Base-by-base conservation (phyloP, 169 alveolate genomes). In the Babesia ovata region DNA sequence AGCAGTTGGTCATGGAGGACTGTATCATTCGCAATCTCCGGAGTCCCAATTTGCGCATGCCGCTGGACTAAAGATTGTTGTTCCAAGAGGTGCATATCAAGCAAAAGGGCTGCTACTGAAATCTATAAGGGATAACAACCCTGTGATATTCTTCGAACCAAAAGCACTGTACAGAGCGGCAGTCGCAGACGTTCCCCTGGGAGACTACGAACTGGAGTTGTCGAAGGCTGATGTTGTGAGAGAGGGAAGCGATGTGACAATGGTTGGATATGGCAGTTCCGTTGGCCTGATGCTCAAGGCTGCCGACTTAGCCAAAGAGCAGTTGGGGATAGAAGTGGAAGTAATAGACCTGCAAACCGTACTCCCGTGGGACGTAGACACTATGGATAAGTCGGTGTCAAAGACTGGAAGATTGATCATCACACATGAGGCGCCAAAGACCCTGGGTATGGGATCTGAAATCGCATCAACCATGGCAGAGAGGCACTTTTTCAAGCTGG, bases 1-100 rank as follows among this genome's bases (percentile, higher is more conserved):
- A 29, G 99, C 98, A 21, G 99, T 97, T 26, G 99, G 99, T 9
- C 99, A 97, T 85, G 99, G 99, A 19, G 99, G 98, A 14, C 87
- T 92, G 50, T 97, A 97, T 88, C 99, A 97, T 84, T 94, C 98
- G 39, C 96, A 97, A 86, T 85, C 97, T 45, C 98, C 98, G 46
- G 99, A 97, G 86, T 98, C 98, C 6, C 95, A 93, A 85, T 97
- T 96, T 75, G 98, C 99, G 42, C 99, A 96, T 63, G 95, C 98
- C 39, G 96, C 99, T 8, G 99, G 99, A 39, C 89, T 85, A 24
- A 84, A 93, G 93, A 91, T 95, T 50, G 98, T 96, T 28, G 93
- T 96, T 28, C 99, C 99, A 11, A 92, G 99, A 90, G 94, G 96
- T 57, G 98, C 99, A 21, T 92, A 92, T 62, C 94, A 95, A 81